Evolutionary conservation across 78 protist genomes (phyloP), one percentile per base, ranked within the genome.

Genomic region (Planoprotostelium fungivorum): DNA sequence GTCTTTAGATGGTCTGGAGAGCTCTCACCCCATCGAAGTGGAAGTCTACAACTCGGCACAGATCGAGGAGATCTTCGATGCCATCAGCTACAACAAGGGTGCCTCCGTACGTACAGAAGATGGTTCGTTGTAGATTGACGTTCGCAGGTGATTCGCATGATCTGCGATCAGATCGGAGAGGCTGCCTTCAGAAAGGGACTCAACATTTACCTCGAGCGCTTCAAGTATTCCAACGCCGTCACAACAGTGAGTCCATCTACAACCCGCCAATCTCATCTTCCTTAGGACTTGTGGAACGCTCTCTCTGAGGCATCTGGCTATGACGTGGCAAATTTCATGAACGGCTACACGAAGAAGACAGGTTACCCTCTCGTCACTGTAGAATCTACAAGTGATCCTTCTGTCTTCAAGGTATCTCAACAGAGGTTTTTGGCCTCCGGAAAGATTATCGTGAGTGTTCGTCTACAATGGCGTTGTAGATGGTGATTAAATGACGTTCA

Each of bases 11-110:
- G 89, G 93, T 1, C 90, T 97, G 28, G 86, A 63, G 31, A 38
- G 87, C 37, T 84, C 98, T 0, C 99, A 98, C 92, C 96, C 99
- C 1, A 94, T 97, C 35, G 98, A 97, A 35, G 99, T 96, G n/a
- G 96, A 89, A 35, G 95, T 97, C 10, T 1, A 88, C 34, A 25
- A 28, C 36, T 83, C 97, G 28, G 34, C 37, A 28, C 92, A 98
- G 87, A 85, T 98, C 37, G 87, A 94, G 73, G 98, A 97, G 37
- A 97, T 97, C 51, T 98, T 98, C 38, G 99, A 97, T 88, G 95
- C 94, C 35, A 98, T 97, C 87, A 84, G 92, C 0, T 98, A 96
- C 86, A 0, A 39, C 85, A 96, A 96, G 63, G 96, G 96, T 83
- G 89, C 96, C 0, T 89, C 93, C 16, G 37, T 34, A 29, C 25